Conservation (phyloP, 2,329 filamentous ascomycete genomes). For the Paracamarosporium sp. region DNA sequence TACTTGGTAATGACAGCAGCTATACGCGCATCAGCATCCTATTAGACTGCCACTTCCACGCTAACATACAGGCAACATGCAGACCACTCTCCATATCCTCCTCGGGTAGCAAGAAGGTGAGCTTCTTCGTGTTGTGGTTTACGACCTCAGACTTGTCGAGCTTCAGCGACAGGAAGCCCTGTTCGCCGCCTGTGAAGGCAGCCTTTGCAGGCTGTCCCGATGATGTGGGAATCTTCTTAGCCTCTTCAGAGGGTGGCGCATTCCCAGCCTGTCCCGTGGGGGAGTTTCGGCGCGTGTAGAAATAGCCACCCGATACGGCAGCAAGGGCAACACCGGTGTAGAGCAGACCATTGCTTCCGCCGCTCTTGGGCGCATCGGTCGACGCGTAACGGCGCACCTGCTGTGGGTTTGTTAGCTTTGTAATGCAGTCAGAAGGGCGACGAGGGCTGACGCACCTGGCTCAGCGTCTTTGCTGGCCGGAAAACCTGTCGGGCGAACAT, state of each 20-base stretch:
- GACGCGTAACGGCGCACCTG: conserved; percentile 78
- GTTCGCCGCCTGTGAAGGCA: conserved; percentile 81
- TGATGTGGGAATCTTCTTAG: conserved; percentile 48
- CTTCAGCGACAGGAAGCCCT: conserved; percentile 85
- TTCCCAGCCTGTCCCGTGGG: conserved; percentile 29
- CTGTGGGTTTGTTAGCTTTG: conserved; percentile 49
- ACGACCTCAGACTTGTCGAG: conserved; percentile 78
- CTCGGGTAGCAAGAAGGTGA: conserved; percentile 87
- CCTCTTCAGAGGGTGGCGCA: conserved; percentile 41
- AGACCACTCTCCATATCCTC: conserved; percentile 85
- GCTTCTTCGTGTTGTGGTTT: conserved; percentile 94
- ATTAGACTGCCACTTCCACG: neutral
- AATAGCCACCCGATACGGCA: conserved; percentile 63
- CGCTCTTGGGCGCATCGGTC: conserved; percentile 58
- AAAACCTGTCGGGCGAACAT: conserved; percentile 55
- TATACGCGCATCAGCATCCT: conserved; percentile 30
- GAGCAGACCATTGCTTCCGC: conserved; percentile 52
- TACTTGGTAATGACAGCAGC: conserved; percentile 88
- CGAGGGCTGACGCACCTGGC: conserved; percentile 41
- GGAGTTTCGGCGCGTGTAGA: conserved; percentile 48
- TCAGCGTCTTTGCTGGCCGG: conserved; percentile 50
- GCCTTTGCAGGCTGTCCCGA: conserved; percentile 51
- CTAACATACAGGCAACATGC: conserved; percentile 70
- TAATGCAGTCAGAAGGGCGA: conserved; percentile 21
- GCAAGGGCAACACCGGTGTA: conserved; percentile 67